phyloP scores from a whole-genome alignment of 345 rosid genomes.

The Hirschfeldia incana region DNA sequence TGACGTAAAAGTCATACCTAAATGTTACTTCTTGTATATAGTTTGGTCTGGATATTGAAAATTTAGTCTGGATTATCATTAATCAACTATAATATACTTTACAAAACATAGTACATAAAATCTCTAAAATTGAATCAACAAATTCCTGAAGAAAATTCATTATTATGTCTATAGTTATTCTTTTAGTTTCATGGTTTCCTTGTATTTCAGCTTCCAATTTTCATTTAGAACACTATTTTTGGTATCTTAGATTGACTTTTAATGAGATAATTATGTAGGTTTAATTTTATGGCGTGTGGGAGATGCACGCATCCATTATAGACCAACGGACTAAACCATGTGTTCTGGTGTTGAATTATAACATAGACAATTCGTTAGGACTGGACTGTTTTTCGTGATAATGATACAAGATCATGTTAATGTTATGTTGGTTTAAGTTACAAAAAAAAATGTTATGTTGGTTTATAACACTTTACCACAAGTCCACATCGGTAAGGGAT shows the following conservation, averaged over 20 bases:
- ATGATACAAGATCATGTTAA: background rate
- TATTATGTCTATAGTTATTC: background rate
- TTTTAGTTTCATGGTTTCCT: background rate
- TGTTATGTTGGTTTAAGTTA: background rate
- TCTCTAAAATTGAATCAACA: background rate
- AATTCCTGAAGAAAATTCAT: background rate
- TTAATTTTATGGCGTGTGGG: conserved; percentile 22
- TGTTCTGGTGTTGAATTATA: conserved; percentile 19
- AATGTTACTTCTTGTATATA: background rate
- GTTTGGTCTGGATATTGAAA: background rate
- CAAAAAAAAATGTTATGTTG: background rate
- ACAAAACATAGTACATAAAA: background rate
- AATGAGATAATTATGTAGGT: background rate
- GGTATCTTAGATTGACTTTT: background rate
- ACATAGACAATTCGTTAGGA: conserved; percentile 11
- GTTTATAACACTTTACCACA: background rate
- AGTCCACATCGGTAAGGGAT: background rate
- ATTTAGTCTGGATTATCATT: background rate
- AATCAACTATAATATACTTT: background rate
- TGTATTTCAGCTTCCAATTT: background rate
- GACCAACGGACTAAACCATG: conserved; percentile 23
- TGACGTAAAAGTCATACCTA: conserved; percentile 4
- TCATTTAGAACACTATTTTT: background rate
- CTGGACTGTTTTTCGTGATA: background rate
- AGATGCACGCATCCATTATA: conserved; percentile 6